Conservation (phyloP, 2,329 filamentous ascomycete genomes). For the Colletotrichum tabaci region DNA sequence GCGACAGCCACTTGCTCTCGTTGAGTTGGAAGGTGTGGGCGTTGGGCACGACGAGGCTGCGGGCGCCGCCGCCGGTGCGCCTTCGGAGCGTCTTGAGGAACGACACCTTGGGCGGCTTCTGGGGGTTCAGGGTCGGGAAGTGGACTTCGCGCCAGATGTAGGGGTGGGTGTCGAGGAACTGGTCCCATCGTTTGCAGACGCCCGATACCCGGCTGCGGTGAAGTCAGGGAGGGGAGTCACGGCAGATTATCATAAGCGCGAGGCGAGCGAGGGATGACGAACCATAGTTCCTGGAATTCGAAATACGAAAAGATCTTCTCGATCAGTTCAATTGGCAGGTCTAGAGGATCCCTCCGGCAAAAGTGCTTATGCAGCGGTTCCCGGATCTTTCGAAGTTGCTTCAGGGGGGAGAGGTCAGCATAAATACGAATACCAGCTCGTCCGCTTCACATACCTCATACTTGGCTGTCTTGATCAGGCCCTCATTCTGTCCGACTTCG, state of each 20-base stretch:
- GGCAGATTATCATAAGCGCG: too few relatives aligned
- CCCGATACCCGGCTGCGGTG: slow-evolving; percentile 28
- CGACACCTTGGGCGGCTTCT: slow-evolving; percentile 28
- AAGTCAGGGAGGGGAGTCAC: slow-evolving; percentile 4
- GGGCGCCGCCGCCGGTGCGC: slow-evolving; percentile 35
- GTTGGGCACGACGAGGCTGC: slow-evolving; percentile 36
- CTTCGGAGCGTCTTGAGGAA: slow-evolving; percentile 36
- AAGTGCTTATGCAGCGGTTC: slow-evolving; percentile 53
- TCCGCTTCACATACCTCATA: slow-evolving; percentile 49
- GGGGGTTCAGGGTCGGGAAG: slow-evolving; percentile 23
- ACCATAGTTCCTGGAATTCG: slow-evolving; percentile 47
- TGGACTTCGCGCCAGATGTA: slow-evolving; percentile 40
- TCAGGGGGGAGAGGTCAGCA: neutral
- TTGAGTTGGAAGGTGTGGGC: slow-evolving; percentile 38
- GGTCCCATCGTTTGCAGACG: slow-evolving; percentile 41
- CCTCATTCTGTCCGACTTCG: slow-evolving; percentile 49
- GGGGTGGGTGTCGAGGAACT: slow-evolving; percentile 37
- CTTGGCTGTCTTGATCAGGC: slow-evolving; percentile 49
- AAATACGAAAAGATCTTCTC: slow-evolving; percentile 54
- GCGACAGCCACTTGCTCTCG: slow-evolving; percentile 35
- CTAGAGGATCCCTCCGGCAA: slow-evolving; percentile 53
- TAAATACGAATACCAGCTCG: neutral
- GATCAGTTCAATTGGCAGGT: slow-evolving; percentile 55
- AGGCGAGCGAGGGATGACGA: neutral
- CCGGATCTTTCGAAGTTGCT: slow-evolving; percentile 55